Evolutionary conservation across 2,329 filamentous ascomycete species (phyloP), one percentile per base, ranked within the genome.

Genomic region (Alternaria postmessia): DNA sequence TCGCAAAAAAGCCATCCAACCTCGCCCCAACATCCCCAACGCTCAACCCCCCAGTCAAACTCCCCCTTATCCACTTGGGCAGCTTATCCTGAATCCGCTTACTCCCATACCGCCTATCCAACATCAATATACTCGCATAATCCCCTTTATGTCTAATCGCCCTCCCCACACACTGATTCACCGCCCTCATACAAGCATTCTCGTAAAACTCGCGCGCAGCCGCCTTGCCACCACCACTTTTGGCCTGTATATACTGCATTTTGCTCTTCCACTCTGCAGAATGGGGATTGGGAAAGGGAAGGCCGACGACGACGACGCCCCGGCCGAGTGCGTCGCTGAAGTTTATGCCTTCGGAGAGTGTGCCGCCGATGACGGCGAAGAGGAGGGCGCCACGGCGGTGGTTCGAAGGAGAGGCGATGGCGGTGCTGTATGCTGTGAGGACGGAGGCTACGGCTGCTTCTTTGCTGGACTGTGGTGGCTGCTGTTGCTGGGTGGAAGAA

Each of bases 291-390:
- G 95, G 93, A 69, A 96, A 99, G 0, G 95, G 95, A 4, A 99
- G 82, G 0, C 95, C 95, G 14, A 98, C 87, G n/a, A 98, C 91
- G 14, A 96, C 83, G 8, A 99, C 93, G 54, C 92, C 94, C 26
- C 95, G 89, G 1, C 95, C 95, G 0, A 99, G 87, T 3, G 86
- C 85, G 79, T 99, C 94, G 0, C 92, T 94, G 81, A 99, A 99
- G 80, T 99, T 99, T 81, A 99, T 99, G 66, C 95, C 95, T 80
- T 99, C 95, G 59, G 92, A 96, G 81, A 99, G 90, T 68, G 94
- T 96, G 14, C 95, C 95, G 55, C 94, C 94, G 3, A 99, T 90
- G 3, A 99, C 94, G 54, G 93, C 94, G 26, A 99, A 86, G 0
- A 99, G 85, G 0, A 98, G 81, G 0, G 91, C 94, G 0, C 94